phyloP scores from a whole-genome alignment of 2,329 filamentous ascomycete genomes.

The Sporothrix protearum region DNA sequence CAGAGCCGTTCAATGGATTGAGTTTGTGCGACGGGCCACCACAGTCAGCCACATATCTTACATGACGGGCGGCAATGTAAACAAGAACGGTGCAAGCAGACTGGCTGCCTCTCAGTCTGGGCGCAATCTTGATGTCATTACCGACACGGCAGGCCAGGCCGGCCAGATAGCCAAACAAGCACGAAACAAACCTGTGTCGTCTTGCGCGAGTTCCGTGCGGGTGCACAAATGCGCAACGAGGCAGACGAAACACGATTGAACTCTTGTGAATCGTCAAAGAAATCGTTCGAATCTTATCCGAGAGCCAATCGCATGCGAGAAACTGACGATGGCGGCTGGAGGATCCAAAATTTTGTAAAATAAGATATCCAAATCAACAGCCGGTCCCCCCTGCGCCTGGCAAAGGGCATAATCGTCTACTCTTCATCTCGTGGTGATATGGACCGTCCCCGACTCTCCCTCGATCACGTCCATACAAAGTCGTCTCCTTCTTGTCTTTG shows the following conservation, averaged over 20 bases:
- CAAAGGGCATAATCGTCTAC: background rate
- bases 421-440: background rate
- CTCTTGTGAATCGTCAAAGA: background rate
- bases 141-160: background rate
- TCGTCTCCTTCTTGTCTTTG: background rate
- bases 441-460: background rate
- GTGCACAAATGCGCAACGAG: background rate
- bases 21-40: background rate
- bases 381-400: background rate
- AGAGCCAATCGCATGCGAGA: slow-evolving; percentile 11
- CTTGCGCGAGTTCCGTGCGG: background rate
- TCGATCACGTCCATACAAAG: background rate
- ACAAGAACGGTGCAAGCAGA: slow-evolving; percentile 10
- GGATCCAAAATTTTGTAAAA: too few relatives aligned
- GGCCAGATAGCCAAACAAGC: background rate
- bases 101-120: background rate
- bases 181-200: background rate
- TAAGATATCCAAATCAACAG: background rate
- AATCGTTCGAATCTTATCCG: background rate
- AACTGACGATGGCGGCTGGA: background rate
- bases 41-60: background rate
- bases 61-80: slow-evolving; percentile 11
- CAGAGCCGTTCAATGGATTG: background rate
- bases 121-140: slow-evolving; percentile 8
- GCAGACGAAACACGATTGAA: background rate